Conservation (phyloP, 495 filamentous ascomycete genomes). For the Parathielavia hyrcaniae region DNA sequence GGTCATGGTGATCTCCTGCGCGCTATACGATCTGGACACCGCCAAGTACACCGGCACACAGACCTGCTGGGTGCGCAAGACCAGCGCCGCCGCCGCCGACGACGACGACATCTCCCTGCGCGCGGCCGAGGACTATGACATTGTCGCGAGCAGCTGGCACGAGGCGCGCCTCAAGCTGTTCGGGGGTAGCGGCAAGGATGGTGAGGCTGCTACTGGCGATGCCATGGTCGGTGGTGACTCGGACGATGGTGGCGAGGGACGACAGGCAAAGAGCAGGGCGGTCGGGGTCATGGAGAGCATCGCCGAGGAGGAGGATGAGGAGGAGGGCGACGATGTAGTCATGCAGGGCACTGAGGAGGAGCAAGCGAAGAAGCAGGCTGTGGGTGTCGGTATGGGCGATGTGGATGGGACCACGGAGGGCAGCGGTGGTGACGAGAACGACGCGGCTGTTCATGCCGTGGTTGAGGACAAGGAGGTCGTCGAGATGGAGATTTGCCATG, state of each 20-base stretch:
- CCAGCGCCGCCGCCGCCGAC: not conserved
- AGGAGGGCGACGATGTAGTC: not conserved
- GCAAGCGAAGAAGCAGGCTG: not conserved
- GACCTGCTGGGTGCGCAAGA: constrained; percentile 5
- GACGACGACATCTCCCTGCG: not conserved
- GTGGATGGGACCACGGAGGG: not conserved
- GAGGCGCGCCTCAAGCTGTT: not conserved
- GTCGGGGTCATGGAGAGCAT: not conserved
- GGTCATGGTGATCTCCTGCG: not conserved
- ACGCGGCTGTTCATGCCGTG: not conserved
- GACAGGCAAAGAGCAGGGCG: no score
- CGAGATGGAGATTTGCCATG: not conserved
- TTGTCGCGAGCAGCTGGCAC: no score
- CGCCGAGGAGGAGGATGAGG: not conserved
- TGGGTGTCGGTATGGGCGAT: not conserved
- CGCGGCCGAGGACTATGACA: no score
- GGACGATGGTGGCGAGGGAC: no score
- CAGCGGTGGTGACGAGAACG: not conserved
- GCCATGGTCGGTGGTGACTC: no score
- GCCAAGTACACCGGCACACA: not conserved
- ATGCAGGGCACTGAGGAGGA: not conserved
- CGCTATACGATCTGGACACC: not conserved
- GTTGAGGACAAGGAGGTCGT: not conserved
- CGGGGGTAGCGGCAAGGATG: not conserved
- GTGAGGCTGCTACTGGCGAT: not conserved